Evolutionary conservation across 768 basidiomycete species (phyloP), one percentile per base, ranked within the genome.

Genomic region (Melanogaster broomeanus): DNA sequence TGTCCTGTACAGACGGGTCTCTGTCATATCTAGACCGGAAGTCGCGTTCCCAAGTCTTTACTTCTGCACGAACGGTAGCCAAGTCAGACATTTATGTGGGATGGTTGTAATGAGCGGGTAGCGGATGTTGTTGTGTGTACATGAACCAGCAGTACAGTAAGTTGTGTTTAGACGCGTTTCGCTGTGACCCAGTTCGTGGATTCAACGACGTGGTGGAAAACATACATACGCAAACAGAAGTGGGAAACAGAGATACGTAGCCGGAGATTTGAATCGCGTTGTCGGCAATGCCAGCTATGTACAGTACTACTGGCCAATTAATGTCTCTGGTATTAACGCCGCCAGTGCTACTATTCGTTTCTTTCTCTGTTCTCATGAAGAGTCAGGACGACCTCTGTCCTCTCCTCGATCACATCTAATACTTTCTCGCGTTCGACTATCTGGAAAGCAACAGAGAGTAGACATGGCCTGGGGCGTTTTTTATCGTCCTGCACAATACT

Each of bases 21-120:
- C 80, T 77, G 35, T 77, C 80, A 64, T 89, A 72, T 0, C 57
- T 60, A 0, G 72, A 67, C 51, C 76, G 81, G 68, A 90, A 93
- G 18, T 74, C 74, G 54, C 83, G 84, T 62, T 92, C 90, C 84
- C 89, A 93, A 38, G 72, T 54, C 67, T 93, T 93, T 54, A 93
- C 82, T 62, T 92, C 83, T 53, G 84, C 72, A 10, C 83, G 81
- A 30, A 91, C 69, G 42, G 74, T 56, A 0, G 47, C 37, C 33
- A 68, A 53, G 9, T 55, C 41, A 13, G 55, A 41, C 62, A 67
- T 63, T 39, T 42, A 12, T 28, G 31, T 40, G 16, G 16, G 28
- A 28, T n/a, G 6, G 24, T 8, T 13, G 24, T n/a, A 7, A 24
- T 27, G 27, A 57, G 34, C 16, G 24, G 42, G 40, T 44, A 33